Evolutionary conservation across 78 protist genomes (phyloP), one percentile per base, ranked within the genome.

Genomic region (Acrasis kona): DNA sequence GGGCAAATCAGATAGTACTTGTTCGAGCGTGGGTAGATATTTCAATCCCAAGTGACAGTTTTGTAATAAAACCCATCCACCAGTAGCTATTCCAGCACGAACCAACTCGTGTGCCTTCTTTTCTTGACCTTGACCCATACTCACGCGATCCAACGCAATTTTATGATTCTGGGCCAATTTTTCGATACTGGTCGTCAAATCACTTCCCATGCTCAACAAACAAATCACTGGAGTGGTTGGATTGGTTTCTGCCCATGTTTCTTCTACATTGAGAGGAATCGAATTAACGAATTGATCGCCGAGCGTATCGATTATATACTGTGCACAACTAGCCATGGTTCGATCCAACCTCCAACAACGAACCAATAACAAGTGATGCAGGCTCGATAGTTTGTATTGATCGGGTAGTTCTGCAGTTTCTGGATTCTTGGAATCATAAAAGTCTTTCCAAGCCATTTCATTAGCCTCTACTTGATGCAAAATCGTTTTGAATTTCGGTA

Each of bases 121-220:
- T 66, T 88, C 97, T 78, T 93, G 97, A 1, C 91, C 90, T 57
- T 86, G 89, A 9, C 97, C 97, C 93, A 93, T 82, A 41, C 94
- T 89, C 68, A 74, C 70, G 7, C 31, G 65, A 2, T 7, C 50
- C 31, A 41, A 50, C 12, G 6, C 38, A 5, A 74, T 37, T 27
- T 37, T 4, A 5, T 10, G 5, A 10, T 85, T 77, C 77, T 71
- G 57, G 1, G 89, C 83, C 41, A 93, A 87, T 10, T 39, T 73
- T 27, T 39, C 12, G 10, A 93, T 84, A 30, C 38, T 12, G 29
- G 40, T 58, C 8, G 89, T 80, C 28, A 92, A 89, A 42, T 93
- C 97, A 3, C 91, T 66, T 12, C 97, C 97, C 28, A 67, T 69
- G n/a, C 93, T 79, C 35, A 93, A 87, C 28, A 93, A 40, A 39